Evolutionary conservation across 257 asterid species (phyloP).

Genomic region (Capsicum baccatum): DNA sequence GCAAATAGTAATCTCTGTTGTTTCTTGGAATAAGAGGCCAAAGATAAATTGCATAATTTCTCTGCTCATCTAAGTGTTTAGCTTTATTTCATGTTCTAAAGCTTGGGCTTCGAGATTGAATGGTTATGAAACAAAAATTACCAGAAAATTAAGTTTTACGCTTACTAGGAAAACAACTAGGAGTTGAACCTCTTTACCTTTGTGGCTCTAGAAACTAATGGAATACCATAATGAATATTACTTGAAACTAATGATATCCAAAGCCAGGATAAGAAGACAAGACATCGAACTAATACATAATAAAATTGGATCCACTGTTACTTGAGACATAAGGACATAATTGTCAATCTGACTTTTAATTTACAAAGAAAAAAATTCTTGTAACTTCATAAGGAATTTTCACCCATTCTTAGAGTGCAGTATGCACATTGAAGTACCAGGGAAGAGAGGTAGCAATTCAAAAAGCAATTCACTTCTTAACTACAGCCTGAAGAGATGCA

Average conservation of each 20-base stretch:
- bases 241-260: constrained; percentile 43
- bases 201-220: constrained; percentile 59
- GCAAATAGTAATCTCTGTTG: constrained; percentile 56
- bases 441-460: constrained; percentile 6
- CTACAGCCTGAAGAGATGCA: neutral
- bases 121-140: constrained; percentile 44
- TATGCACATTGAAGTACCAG: constrained; percentile 5
- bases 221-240: constrained; percentile 42
- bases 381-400: neutral
- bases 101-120: constrained; percentile 51
- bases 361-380: constrained; percentile 21
- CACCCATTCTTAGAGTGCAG: constrained; percentile 3
- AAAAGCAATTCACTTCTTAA: constrained; percentile 4
- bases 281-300: neutral
- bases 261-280: constrained; percentile 35
- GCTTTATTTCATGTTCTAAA: constrained; percentile 63
- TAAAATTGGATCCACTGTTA: constrained; percentile 18
- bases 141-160: constrained; percentile 43
- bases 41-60: constrained; percentile 59
- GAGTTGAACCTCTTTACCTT: constrained; percentile 43
- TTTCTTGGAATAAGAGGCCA: constrained; percentile 72
- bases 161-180: constrained; percentile 62
- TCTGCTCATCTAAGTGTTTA: constrained; percentile 51
- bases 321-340: constrained; percentile 26
- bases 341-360: constrained; percentile 26